Percentiles rank a stretch among this genome's conserved stretches.
These are phyloP conservation scores for Heliosperma pusillum DNA, from an alignment of 148 eudicot species.

Conservation along the genomic window DNA sequence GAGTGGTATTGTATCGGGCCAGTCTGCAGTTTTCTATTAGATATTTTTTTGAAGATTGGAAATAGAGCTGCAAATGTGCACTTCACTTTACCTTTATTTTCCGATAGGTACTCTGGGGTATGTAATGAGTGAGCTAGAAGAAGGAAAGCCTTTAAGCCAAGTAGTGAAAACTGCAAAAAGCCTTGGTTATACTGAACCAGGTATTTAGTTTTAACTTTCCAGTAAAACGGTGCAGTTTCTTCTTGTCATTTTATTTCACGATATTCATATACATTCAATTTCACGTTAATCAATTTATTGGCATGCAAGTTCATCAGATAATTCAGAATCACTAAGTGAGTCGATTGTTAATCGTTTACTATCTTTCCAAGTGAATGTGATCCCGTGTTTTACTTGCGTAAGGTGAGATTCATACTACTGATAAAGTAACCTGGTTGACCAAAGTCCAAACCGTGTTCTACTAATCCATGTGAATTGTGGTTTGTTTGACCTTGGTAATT, in stretches of 20 bases:
- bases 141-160: conserved; percentile 82
- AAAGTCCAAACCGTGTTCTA: too few species aligned
- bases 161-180: conserved; percentile 83
- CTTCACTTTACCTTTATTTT: background rate
- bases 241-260: background rate
- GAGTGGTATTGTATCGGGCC: conserved; percentile 53
- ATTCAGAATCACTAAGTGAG: background rate
- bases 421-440: too few species aligned
- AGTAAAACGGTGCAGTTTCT: background rate
- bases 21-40: background rate
- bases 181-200: conserved; percentile 99
- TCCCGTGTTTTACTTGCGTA: too few species aligned
- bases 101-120: conserved; percentile 83
- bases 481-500: background rate
- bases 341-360: too few species aligned
- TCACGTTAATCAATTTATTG: background rate
- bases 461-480: too few species aligned
- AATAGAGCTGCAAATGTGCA: background rate
- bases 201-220: conserved; percentile 29
- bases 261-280: background rate
- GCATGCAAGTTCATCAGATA: background rate
- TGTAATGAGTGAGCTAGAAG: conserved; percentile 94
- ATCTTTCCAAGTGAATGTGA: too few species aligned
- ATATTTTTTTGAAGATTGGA: background rate
- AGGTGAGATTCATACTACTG: too few species aligned